Base-by-base conservation (phyloP, 208 protist species). In the Trypanosomatidae sp. region DNA sequence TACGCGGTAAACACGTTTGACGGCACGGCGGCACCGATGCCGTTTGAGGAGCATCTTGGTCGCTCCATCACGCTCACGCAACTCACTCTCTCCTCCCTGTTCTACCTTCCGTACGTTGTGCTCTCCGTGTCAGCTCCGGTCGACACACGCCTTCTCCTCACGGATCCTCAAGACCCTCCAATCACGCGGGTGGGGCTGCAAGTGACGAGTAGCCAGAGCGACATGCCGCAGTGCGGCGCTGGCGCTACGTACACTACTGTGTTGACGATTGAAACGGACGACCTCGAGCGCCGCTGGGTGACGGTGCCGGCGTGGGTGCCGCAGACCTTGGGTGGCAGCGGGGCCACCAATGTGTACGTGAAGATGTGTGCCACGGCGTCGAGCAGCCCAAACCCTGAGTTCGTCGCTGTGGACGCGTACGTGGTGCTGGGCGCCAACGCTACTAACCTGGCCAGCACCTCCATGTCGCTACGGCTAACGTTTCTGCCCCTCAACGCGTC, bases 291-390 rank as follows among this genome's bases (percentile, higher is more conserved):
- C 49, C 79, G 77, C 53, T 85, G 77, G 74, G 71, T 84, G 68
- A 78, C 72, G 5, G 69, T 89, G 50, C 75, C 83, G 15, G 62
- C 85, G 12, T 44, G 66, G 50, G 43, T 88, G 33, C 66, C 77
- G 41, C 56, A 80, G 62, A 55, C 65, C 12, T 75, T 83, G 15
- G 73, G 82, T 3, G 80, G 56, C 50, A 73, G 67, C 56, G 66
- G 71, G 30, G 52, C 43, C 8, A 67, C 62, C 19, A 74, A 82
- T n/a, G 79, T 80, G 17, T 77, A 82, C 41, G 46, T 90, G 33
- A 72, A 71, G 64, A 46, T 89, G 73, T 93, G 89, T 56, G 89
- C 86, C 30, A 91, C 89, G 7, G 84, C 89, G 2, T 85, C 88
- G 12, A 77, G 73, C 33, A 62, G 68, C 46, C 73, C 76, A 19